A percentile compares a stretch with the other conserved stretches of the same genome.
phyloP scores from a whole-genome alignment of 2,329 filamentous ascomycete genomes.

The Penicillium vulpinum region DNA sequence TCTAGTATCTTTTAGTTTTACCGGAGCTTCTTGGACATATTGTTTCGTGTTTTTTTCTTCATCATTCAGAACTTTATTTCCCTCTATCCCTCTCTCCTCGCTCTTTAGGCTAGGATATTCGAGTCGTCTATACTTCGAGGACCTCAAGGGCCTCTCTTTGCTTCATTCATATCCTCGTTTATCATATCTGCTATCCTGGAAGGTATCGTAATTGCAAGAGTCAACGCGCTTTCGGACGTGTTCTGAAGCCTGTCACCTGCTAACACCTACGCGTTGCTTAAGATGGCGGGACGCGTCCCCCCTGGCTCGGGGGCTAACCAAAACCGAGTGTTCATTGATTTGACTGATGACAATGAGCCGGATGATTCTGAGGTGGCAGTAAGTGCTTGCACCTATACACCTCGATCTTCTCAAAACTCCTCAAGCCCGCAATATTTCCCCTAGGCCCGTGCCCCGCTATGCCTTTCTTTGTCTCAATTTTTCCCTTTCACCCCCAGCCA shows the following conservation, averaged over 20 bases:
- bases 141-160: background rate
- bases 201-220: background rate
- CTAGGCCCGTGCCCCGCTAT: background rate
- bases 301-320: background rate
- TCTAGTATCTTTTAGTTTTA: background rate
- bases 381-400: background rate
- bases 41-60: background rate
- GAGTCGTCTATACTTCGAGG: background rate
- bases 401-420: background rate
- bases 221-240: background rate
- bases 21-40: background rate
- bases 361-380: background rate
- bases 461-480: background rate
- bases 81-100: background rate
- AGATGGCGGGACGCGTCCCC: background rate
- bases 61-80: background rate
- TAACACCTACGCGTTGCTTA: background rate
- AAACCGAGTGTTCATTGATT: constrained; percentile 1
- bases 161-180: background rate
- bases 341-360: background rate
- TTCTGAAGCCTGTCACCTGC: background rate
- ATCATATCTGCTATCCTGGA: background rate
- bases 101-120: background rate
- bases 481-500: background rate
- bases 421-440: background rate